Percentiles rank a stretch among this genome's conserved stretches.
phyloP scores from a whole-genome alignment of 1,284 basidiomycete species.

The Erythrobasidium hasegawianum region DNA sequence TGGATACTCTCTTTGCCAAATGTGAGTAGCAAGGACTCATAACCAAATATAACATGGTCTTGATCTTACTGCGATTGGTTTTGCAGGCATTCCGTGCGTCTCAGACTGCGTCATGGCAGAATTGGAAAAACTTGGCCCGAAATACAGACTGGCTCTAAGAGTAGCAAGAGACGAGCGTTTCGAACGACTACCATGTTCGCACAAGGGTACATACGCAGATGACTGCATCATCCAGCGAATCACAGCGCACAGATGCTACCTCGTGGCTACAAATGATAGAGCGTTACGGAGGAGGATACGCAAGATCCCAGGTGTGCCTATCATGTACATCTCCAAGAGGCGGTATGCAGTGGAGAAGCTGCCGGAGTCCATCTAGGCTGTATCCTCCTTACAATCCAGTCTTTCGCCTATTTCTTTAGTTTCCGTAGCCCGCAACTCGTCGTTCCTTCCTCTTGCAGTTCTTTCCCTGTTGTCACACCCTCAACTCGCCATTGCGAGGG shows the following conservation, averaged over 20 bases:
- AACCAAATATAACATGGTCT: not conserved
- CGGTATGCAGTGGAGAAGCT: conserved; percentile 88
- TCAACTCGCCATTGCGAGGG: no score
- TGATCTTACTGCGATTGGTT: not conserved
- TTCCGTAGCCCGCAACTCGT: no score
- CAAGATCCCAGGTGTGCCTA: conserved; percentile 88
- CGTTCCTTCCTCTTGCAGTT: no score
- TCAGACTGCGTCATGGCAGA: conserved; percentile 98
- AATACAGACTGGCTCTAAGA: conserved; percentile 88
- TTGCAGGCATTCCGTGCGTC: conserved; percentile 91
- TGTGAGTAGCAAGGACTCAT: conserved; percentile 59
- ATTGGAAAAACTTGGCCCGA: conserved; percentile 92
- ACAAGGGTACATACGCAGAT: conserved; percentile 94
- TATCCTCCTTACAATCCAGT: no score
- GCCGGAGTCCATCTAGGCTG: conserved; percentile 57
- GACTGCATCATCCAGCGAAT: conserved; percentile 96
- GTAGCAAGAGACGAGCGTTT: conserved; percentile 96
- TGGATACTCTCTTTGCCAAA: conserved; percentile 99
- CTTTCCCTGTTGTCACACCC: no score
- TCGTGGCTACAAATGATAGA: conserved; percentile 97
- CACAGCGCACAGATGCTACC: conserved; percentile 90
- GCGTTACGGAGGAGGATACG: conserved; percentile 87
- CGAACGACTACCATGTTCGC: conserved; percentile 85
- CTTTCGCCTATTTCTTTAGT: no score
- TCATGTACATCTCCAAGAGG: conserved; percentile 91